Base-by-base conservation (phyloP, 2,329 filamentous ascomycete species). In the Byssochlamys sp. region DNA sequence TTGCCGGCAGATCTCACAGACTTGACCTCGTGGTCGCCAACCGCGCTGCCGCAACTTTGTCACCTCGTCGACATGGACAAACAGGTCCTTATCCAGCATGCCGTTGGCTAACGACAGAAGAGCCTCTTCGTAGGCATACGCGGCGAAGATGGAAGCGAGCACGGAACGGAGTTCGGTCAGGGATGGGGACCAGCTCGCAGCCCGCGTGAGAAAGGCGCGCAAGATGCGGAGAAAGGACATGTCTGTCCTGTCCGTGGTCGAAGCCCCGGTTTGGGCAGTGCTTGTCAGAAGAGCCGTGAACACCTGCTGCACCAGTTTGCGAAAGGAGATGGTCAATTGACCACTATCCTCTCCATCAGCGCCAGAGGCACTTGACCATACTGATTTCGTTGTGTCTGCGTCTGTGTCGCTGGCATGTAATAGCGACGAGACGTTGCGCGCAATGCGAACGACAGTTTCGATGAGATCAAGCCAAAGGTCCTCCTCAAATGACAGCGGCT, bases 41-140 rank as follows among this genome's bases (percentile, higher is more conserved):
- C 94, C 95, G 27, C 86, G 84, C 71, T 91, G 88, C 2, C 94
- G 81, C 4, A 94, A 81, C 56, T 82, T 80, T 6, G 88, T 84
- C 4, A 90, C 86, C 63, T 89, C 83, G 50, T 85, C 80, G 35
- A 99, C 90, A 62, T 89, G 87, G 48, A 88, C 83, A 66, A 97
- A 99, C 4, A 96, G 80, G 66, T 94, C 94, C 63, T 90, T 87
- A 61, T 95, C 91, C 0, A 99, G 80, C 57, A 99, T 84, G 3
- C 87, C 82, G 69, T 92, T 95, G 0, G 94, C 90, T 2, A 99
- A 82, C 1, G 83, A 81, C 24, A 99, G 81, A 14, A 99, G 89
- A 0, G 89, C 91, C 70, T 92, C 89, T 72, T 99, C 94, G 69
- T 97, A 96, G 0, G 91, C 87, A 70, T 99, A 99, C 0, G 94